A percentile compares a stretch with the other conserved stretches of the same genome.
Conservation (phyloP, 768 basidiomycete species). For the Lactarius pseudohatsudake region DNA sequence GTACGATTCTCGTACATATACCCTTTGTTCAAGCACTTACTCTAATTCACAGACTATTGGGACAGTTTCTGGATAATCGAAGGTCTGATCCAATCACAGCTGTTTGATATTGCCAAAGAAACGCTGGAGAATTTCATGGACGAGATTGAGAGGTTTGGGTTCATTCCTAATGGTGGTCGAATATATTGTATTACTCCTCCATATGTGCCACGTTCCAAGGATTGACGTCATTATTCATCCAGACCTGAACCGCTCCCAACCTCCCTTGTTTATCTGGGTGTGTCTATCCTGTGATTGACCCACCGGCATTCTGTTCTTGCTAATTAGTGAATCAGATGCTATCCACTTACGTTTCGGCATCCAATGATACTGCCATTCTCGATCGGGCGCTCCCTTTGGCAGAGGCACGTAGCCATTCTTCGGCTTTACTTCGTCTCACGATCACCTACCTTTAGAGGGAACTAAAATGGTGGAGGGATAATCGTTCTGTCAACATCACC, state of each 20-base stretch:
- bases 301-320: neutral
- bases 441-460: slow-evolving; percentile 52
- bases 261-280: slow-evolving; percentile 83
- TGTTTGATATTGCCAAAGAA: slow-evolving; percentile 68
- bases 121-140: slow-evolving; percentile 96
- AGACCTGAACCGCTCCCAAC: slow-evolving; percentile 91
- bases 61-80: slow-evolving; percentile 86
- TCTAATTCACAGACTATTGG: slow-evolving; percentile 46
- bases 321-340: slow-evolving; percentile 64
- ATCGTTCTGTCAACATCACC: slow-evolving; percentile 65
- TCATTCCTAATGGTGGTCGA: slow-evolving; percentile 92
- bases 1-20: slow-evolving; percentile 41
- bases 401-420: slow-evolving; percentile 48
- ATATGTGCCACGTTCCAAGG: neutral
- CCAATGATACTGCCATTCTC: slow-evolving; percentile 74
- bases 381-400: slow-evolving; percentile 79
- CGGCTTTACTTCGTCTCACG: neutral
- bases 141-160: slow-evolving; percentile 77
- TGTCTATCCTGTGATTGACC: slow-evolving; percentile 24
- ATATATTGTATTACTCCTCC: slow-evolving; percentile 63
- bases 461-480: slow-evolving; percentile 76
- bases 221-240: neutral
- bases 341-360: slow-evolving; percentile 71
- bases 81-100: slow-evolving; percentile 79
- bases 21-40: neutral